Percentiles rank a stretch among this genome's conserved stretches.
phyloP scores from a whole-genome alignment of 176 grass and related monocot species.

The Musa itinerans region DNA sequence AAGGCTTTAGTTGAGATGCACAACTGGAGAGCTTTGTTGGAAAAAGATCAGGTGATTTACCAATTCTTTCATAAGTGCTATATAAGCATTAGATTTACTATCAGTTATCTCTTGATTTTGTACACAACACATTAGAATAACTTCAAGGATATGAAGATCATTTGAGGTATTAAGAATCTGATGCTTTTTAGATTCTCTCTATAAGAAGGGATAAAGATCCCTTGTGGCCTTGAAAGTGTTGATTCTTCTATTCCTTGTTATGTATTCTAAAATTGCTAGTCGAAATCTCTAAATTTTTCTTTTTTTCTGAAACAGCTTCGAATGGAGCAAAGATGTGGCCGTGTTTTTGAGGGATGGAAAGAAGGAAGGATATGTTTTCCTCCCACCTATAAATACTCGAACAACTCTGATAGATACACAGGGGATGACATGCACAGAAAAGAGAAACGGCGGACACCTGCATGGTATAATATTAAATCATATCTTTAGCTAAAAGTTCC shows the following conservation, averaged over 20 bases:
- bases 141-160: no score
- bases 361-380: constrained; percentile 3
- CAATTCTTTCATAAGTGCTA: background rate
- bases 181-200: no score
- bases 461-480: background rate
- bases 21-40: constrained; percentile 1
- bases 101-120: no score
- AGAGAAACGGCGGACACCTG: background rate
- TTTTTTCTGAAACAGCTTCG: background rate
- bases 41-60: constrained; percentile 1
- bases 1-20: background rate
- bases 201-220: no score
- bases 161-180: no score
- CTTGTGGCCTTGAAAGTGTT: no score
- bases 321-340: background rate
- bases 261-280: background rate
- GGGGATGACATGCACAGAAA: background rate
- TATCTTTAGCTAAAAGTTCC: no score
- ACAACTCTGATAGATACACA: constrained; percentile 7
- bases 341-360: constrained; percentile 2
- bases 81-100: no score
- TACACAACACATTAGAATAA: no score
- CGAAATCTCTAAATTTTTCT: background rate
- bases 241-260: no score
- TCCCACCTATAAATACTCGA: background rate